Evolutionary conservation across 306 rosid species (phyloP).

Genomic region (Vigna mungo): DNA sequence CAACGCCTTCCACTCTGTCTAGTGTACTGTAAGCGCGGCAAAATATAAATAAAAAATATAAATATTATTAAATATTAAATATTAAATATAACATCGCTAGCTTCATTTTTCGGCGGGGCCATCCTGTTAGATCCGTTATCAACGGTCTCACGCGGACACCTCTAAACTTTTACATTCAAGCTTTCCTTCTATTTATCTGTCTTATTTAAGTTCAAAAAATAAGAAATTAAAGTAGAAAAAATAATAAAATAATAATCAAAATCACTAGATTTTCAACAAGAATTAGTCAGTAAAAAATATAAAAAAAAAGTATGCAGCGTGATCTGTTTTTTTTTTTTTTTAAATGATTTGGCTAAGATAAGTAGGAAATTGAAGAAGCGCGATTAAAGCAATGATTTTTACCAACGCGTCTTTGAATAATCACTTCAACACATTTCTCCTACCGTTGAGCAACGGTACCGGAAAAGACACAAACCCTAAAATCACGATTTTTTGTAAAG

Average conservation of each 20-base stretch:
- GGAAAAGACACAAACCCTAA: not conserved
- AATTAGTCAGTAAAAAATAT: too few relatives aligned
- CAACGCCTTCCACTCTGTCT: too few relatives aligned
- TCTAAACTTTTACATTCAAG: not conserved
- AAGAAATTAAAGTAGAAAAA: too few relatives aligned
- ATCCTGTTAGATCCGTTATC: conserved; percentile 58
- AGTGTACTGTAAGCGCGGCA: too few relatives aligned
- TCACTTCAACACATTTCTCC: too few relatives aligned
- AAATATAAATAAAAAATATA: not conserved
- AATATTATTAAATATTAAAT: too few relatives aligned
- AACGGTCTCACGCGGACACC: conserved; percentile 41
- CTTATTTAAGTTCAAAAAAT: too few relatives aligned
- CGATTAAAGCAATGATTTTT: conserved; percentile 17
- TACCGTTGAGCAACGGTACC: not conserved
- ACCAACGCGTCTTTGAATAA: not conserved
- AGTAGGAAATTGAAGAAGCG: not conserved
- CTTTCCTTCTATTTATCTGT: not conserved
- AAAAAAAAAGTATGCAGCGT: too few relatives aligned
- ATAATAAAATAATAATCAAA: too few relatives aligned
- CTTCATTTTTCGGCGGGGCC: conserved; percentile 37
- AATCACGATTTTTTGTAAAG: not conserved
- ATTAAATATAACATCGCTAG: conserved; percentile 44
- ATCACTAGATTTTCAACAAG: too few relatives aligned
- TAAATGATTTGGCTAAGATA: too few relatives aligned
- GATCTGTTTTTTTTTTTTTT: too few relatives aligned